These are phyloP conservation scores for Solanum hybrid DNA, from an alignment of 305 asterid genomes.

Conservation along the genomic window DNA sequence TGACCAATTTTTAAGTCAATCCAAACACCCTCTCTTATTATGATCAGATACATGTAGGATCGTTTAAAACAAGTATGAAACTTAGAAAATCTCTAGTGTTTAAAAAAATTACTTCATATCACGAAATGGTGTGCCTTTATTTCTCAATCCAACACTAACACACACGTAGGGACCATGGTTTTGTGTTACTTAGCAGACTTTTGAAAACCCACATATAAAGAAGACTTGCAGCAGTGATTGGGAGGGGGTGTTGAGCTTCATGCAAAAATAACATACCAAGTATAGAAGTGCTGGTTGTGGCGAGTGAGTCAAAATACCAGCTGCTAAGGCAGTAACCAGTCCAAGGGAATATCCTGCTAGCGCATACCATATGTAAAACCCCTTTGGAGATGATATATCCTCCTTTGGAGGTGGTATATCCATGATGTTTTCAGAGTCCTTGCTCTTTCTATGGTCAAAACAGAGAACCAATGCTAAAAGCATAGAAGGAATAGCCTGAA, in stretches of 20 bases:
- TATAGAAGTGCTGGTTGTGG: constrained; percentile 95
- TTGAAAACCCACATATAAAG: not conserved
- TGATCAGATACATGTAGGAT: not conserved
- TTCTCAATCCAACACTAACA: not conserved
- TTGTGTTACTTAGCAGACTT: not conserved
- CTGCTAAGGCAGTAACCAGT: constrained; percentile 74
- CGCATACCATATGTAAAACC: constrained; percentile 66
- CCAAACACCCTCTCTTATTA: not conserved
- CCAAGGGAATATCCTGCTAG: constrained; percentile 71
- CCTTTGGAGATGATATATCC: constrained; percentile 23
- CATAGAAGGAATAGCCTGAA: constrained; percentile 98
- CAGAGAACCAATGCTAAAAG: constrained; percentile 84
- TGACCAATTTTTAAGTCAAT: too few species aligned
- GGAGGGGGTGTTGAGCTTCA: not conserved
- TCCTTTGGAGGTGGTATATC: constrained; percentile 29
- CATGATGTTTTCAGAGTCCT: constrained; percentile 26
- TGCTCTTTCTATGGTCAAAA: constrained; percentile 66
- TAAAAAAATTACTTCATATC: not conserved
- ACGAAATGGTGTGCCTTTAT: not conserved
- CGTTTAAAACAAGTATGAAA: not conserved
- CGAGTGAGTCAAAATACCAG: constrained; percentile 79
- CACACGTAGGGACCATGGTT: not conserved
- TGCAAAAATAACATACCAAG: constrained; percentile 39
- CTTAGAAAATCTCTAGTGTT: not conserved
- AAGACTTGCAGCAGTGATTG: not conserved